Evolutionary conservation across 805 yeast genomes (phyloP).

Genomic region (Ogataea methylovora): DNA sequence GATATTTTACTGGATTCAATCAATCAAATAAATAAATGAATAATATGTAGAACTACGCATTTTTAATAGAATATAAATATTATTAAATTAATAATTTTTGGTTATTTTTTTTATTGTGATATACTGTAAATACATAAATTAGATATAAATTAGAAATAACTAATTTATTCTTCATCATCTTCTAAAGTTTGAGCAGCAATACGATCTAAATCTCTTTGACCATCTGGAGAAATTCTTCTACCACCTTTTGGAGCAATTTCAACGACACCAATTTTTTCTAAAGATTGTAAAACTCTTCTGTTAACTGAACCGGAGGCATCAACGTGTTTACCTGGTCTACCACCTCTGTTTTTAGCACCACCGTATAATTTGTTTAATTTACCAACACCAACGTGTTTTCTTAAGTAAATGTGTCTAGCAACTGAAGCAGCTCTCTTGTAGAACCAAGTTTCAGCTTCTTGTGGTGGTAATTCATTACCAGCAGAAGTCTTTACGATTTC

Average conservation of each 20-base stretch:
- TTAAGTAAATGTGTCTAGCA: conserved; percentile 99
- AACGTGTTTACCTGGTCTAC: conserved; percentile 96
- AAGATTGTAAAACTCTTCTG: conserved; percentile 97
- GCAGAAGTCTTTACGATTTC: conserved; percentile 98
- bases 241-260: conserved; percentile 98
- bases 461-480: conserved; percentile 99
- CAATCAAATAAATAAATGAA: not conserved
- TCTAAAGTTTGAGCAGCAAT: conserved; percentile 98
- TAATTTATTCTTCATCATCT: conserved; percentile 55
- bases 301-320: conserved; percentile 99
- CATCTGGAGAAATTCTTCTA: conserved; percentile 98
- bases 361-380: conserved; percentile 98
- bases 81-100: conserved; percentile 4
- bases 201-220: conserved; percentile 99
- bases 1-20: conserved; percentile 63
- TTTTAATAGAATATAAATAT: not conserved
- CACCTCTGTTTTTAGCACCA: conserved; percentile 98
- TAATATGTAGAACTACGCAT: not conserved
- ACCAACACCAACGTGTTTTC: conserved; percentile 99
- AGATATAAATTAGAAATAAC: conserved; percentile 4
- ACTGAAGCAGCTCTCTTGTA: conserved; percentile 99
- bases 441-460: conserved; percentile 99
- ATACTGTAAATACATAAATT: not conserved
- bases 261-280: conserved; percentile 95
- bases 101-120: not conserved